Percentiles rank a stretch among this genome's conserved stretches.
Evolutionary conservation across 495 filamentous ascomycete species (phyloP).

Genomic region (Hypoxylon trugodes): DNA sequence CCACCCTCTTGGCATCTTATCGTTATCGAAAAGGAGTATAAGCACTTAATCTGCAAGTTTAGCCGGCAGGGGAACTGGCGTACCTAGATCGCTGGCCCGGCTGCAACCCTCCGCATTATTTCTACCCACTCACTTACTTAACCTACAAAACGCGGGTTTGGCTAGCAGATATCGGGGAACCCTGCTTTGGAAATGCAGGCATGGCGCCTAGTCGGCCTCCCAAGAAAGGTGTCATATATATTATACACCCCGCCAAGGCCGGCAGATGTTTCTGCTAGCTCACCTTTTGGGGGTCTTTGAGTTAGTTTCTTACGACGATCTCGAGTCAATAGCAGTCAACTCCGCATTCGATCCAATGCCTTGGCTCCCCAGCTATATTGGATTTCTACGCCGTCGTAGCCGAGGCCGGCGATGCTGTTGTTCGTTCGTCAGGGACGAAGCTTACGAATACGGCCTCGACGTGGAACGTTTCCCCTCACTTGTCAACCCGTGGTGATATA

Average conservation of each 20-base stretch:
- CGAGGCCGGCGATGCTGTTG: conserved; percentile 26
- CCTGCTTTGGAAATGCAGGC: conserved; percentile 21
- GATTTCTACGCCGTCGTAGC: conserved; percentile 5
- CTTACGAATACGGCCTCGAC: conserved; percentile 19
- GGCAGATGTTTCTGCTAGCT: conserved; percentile 43
- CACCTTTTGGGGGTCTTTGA: conserved; percentile 16
- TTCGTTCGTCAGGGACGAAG: background rate
- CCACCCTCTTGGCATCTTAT: conserved; percentile 44
- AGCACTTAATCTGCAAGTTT: conserved; percentile 36
- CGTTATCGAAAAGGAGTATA: conserved; percentile 38
- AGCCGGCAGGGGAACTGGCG: conserved; percentile 26
- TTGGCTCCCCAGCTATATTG: conserved; percentile 8
- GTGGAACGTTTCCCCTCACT: conserved; percentile 36
- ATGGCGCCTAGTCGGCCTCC: conserved; percentile 28
- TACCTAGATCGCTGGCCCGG: conserved; percentile 35
- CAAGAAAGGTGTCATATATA: conserved; percentile 39
- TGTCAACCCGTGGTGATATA: conserved; percentile 18
- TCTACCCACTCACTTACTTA: conserved; percentile 14
- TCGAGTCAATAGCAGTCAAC: background rate
- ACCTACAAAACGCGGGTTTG: too few relatives aligned
- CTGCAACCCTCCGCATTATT: conserved; percentile 34
- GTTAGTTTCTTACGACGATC: conserved; percentile 17
- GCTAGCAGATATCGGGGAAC: conserved; percentile 23
- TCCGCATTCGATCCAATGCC: too few relatives aligned
- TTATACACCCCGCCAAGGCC: conserved; percentile 43